Percentiles rank a stretch among this genome's conserved stretches.
Conservation (phyloP, 805 yeast genomes). For the Candida yuanshanica region DNA sequence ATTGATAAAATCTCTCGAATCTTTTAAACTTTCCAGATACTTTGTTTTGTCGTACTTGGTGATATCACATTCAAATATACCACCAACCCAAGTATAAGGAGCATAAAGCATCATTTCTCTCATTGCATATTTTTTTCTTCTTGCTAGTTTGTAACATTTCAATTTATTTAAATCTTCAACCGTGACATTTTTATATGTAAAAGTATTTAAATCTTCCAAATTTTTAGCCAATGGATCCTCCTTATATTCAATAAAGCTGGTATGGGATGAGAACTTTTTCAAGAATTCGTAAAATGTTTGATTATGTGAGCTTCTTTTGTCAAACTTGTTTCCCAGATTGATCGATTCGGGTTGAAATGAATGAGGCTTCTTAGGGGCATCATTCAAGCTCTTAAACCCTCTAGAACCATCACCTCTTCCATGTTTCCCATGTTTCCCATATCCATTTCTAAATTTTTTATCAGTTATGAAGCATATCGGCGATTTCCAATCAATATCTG, state of each 20-base stretch:
- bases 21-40: slow-evolving; percentile 17
- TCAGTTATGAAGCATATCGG: slow-evolving; percentile 42
- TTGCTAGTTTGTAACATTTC: slow-evolving; percentile 52
- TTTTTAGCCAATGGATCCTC: slow-evolving; percentile 12
- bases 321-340: neutral
- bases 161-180: slow-evolving; percentile 17
- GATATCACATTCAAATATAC: slow-evolving; percentile 46
- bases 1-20: slow-evolving; percentile 3
- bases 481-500: slow-evolving; percentile 43
- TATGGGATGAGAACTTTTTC: slow-evolving; percentile 6
- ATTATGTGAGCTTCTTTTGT: neutral
- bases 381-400: neutral
- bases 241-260: slow-evolving; percentile 16
- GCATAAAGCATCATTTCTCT: slow-evolving; percentile 41
- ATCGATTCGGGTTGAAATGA: neutral
- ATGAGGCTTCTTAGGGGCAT: neutral
- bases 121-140: slow-evolving; percentile 47
- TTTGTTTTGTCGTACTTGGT: slow-evolving; percentile 24
- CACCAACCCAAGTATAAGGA: slow-evolving; percentile 62
- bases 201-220: slow-evolving; percentile 12
- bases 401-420: neutral
- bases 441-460: slow-evolving; percentile 6
- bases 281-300: slow-evolving; percentile 6
- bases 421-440: slow-evolving; percentile 1
- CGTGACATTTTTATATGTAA: slow-evolving; percentile 11